Evolutionary conservation across 2,329 filamentous ascomycete genomes (phyloP), one percentile per base, ranked within the genome.

Genomic region (Coniochaeta prunicola): DNA sequence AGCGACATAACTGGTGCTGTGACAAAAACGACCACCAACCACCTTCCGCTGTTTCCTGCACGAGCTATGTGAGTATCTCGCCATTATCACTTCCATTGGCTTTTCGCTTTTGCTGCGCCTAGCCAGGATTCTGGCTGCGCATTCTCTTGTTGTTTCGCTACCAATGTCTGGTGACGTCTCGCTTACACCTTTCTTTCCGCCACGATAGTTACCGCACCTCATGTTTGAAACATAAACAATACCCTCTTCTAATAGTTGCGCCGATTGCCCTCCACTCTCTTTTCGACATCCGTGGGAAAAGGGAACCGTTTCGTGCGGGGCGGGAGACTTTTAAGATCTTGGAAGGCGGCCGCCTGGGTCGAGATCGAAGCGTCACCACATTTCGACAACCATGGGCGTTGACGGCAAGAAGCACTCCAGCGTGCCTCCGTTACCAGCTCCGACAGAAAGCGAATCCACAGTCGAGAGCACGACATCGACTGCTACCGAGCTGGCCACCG

Each of bases 371-470:
- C 59, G 45, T 36, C 58, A 56, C 31, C 57, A 53, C 53, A 59
- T 57, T 61, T 62, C 59, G 58, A 58, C 61, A 74, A 80, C 74
- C 65, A 83, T 84, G 81, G 81, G 78, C 71, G 74, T 77, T 72
- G 80, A 83, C 66, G 76, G 75, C 61, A 82, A 78, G 70, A 82
- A 76, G 69, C 66, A 61, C 58, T 60, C 62, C 28, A 60, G 60
- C 56, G 72, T 78, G 66, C 85, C 85, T 71, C 89, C 89, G 68
- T 80, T 92, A 69, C 90, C 90, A 70, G 88, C 88, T 68, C 90
- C 90, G 64, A 93, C 90, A 71, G 88, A 91, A 74, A 88, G 88
- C 70, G 81, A 84, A 64, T 85, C 84, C 64, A 80, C 80, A 61
- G 80, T 64, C 21, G 45, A 63, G n/a, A 64, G 59, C 30, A 61